These are phyloP conservation scores for Breynia disticha DNA, from an alignment of 441 rosid genomes.

Conservation along the genomic window DNA sequence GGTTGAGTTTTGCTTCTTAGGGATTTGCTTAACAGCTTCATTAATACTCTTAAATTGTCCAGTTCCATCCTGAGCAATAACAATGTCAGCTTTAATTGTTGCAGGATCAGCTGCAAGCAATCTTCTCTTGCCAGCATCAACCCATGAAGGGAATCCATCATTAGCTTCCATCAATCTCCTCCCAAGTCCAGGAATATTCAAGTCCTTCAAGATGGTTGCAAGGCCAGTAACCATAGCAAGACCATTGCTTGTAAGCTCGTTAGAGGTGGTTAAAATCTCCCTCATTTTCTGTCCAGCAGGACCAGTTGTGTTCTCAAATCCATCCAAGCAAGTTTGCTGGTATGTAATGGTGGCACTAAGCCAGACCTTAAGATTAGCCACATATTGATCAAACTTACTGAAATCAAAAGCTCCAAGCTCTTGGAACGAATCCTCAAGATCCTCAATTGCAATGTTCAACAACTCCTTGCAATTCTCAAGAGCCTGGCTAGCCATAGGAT, in stretches of 20 bases:
- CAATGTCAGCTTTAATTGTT: slow-evolving; percentile 31
- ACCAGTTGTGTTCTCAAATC: slow-evolving; percentile 50
- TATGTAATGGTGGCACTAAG: slow-evolving; percentile 64
- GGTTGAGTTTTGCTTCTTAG: slow-evolving; percentile 20
- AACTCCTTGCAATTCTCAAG: slow-evolving; percentile 41
- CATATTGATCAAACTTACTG: slow-evolving; percentile 22
- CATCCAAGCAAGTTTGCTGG: slow-evolving; percentile 65
- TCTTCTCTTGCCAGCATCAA: slow-evolving; percentile 19
- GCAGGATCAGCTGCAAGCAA: slow-evolving; percentile 24
- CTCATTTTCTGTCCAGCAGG: slow-evolving; percentile 39
- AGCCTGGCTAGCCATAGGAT: slow-evolving; percentile 44
- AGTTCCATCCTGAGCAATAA: slow-evolving; percentile 65
- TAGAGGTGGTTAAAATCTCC: slow-evolving; percentile 28
- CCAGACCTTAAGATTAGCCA: slow-evolving; percentile 55
- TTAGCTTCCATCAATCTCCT: slow-evolving; percentile 10
- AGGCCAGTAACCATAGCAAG: slow-evolving; percentile 55
- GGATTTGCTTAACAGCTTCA: slow-evolving; percentile 43
- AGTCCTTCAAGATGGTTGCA: slow-evolving; percentile 24
- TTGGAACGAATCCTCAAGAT: slow-evolving; percentile 37
- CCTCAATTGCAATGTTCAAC: slow-evolving; percentile 53
- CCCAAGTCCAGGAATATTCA: slow-evolving; percentile 21
- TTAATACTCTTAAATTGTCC: slow-evolving; percentile 55
- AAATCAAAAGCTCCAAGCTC: slow-evolving; percentile 31
- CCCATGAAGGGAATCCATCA: slow-evolving; percentile 44
- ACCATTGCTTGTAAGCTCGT: slow-evolving; percentile 53